Conservation (phyloP, 202 grass and related monocot species). For the Setaria italica region DNA sequence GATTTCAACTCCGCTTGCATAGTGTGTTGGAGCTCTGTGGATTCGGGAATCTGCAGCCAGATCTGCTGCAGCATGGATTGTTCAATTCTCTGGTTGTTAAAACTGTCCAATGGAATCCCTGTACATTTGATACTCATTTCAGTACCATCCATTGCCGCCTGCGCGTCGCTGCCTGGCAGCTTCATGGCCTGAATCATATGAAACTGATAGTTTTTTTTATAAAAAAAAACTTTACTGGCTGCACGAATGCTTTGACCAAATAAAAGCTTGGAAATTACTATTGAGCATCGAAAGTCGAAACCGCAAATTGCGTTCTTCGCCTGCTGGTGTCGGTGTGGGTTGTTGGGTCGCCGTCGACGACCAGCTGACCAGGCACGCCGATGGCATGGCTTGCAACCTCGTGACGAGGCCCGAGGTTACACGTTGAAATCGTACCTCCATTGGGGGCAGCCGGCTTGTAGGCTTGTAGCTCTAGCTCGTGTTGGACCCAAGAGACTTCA, state of each 20-base stretch:
- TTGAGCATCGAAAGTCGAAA: neutral
- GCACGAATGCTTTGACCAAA: neutral
- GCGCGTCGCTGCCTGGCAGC: neutral
- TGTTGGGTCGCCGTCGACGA: neutral
- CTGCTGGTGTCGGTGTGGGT: slow-evolving; percentile 1
- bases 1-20: neutral
- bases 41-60: neutral
- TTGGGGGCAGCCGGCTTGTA: neutral
- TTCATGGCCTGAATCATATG: neutral
- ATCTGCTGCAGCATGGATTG: neutral
- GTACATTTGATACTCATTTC: neutral
- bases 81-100: neutral
- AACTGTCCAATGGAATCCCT: neutral
- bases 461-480: neutral
- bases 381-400: neutral
- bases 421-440: slow-evolving; percentile 1
- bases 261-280: neutral
- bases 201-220: neutral
- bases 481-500: neutral
- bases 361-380: slow-evolving; percentile 4
- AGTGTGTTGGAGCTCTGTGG: neutral
- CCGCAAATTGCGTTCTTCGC: neutral
- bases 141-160: neutral
- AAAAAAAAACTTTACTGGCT: neutral
- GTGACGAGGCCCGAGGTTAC: neutral